phyloP scores from a whole-genome alignment of 2,329 filamentous ascomycete species.

The Neobulgaria alba region DNA sequence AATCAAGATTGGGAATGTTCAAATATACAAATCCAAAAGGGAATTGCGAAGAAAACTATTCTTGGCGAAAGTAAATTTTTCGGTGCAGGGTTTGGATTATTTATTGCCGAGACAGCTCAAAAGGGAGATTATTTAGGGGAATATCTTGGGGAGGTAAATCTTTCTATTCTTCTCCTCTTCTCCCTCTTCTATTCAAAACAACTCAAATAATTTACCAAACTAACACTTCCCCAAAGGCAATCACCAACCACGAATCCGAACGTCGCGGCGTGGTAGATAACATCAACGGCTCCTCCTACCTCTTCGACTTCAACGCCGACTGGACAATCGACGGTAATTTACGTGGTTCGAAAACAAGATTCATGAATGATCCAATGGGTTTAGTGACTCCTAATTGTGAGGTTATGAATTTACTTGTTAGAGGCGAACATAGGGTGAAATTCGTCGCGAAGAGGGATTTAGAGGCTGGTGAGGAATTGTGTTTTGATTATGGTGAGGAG shows the following conservation, averaged over 20 bases:
- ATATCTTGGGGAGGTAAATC: slow-evolving; percentile 62
- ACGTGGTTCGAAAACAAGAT: slow-evolving; percentile 72
- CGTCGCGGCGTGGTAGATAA: slow-evolving; percentile 30
- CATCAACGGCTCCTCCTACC: slow-evolving; percentile 33
- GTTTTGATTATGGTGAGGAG: slow-evolving; percentile 72
- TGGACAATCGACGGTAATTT: slow-evolving; percentile 60
- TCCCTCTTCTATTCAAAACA: neutral
- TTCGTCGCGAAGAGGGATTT: slow-evolving; percentile 62
- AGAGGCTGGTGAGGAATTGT: slow-evolving; percentile 64
- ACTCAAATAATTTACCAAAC: slow-evolving; percentile 44
- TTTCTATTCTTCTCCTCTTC: neutral
- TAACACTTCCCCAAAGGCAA: no score
- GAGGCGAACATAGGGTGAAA: slow-evolving; percentile 67
- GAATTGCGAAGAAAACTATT: slow-evolving; percentile 54
- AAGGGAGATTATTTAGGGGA: slow-evolving; percentile 69
- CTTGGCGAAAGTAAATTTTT: slow-evolving; percentile 51
- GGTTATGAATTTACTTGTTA: slow-evolving; percentile 62
- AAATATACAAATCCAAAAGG: slow-evolving; percentile 65
- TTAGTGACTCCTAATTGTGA: slow-evolving; percentile 58
- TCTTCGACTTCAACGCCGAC: slow-evolving; percentile 43
- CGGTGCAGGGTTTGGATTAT: slow-evolving; percentile 12
- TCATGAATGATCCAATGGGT: slow-evolving; percentile 68
- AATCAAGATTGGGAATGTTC: no score
- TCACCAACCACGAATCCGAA: slow-evolving; percentile 26
- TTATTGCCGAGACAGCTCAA: slow-evolving; percentile 34